Base-by-base conservation (phyloP, 192 early-diverging fungal genomes). In the Backusella mclennaniae region DNA sequence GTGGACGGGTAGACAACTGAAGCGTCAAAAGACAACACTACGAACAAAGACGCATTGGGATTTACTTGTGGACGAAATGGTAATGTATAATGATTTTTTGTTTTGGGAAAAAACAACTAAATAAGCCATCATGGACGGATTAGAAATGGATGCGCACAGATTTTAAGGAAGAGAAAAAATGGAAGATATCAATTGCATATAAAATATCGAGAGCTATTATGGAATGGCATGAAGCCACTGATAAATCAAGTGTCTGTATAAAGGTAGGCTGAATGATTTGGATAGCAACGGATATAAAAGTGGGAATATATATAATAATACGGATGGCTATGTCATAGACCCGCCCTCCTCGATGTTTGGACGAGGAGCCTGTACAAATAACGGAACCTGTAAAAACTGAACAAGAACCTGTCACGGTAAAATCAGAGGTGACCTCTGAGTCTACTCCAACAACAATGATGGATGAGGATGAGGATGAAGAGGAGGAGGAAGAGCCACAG, bases 71-170 rank as follows among this genome's bases (percentile, higher is more conserved):
- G 92, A 93, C 66, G 94, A 96, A 71, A 91, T 95, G 93, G 90
- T 92, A 82, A 44, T 33, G 31, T 33, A n/a, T 53, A 6, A 7
- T n/a, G 0, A 4, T 26, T 53, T 52, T 4, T 4, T 19, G 6
- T 4, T 7, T 3, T 35, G 4, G 42, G 56, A 35, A n/a, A 63
- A 15, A n/a, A 36, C 7, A 42, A 68, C 31, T 42, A 21, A 42
- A 11, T n/a, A 42, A 46, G 31, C 31, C 31, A 31, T 31, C 31
- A 31, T 31, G 8, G 41, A 33, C 15, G 14, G 42, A 39, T 67
- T 76, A 93, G 92, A 86, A 87, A 84, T 96, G 95, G 95, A 84
- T 91, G 78, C 84, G 86, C 29, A 90, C 87, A 33, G 95, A 96
- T 74, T 96, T 94, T 81, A 88, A 88, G 69, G 90, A 96, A 72